phyloP scores from a whole-genome alignment of 352 stramenopile genomes.

The Blastocystis sp. region DNA sequence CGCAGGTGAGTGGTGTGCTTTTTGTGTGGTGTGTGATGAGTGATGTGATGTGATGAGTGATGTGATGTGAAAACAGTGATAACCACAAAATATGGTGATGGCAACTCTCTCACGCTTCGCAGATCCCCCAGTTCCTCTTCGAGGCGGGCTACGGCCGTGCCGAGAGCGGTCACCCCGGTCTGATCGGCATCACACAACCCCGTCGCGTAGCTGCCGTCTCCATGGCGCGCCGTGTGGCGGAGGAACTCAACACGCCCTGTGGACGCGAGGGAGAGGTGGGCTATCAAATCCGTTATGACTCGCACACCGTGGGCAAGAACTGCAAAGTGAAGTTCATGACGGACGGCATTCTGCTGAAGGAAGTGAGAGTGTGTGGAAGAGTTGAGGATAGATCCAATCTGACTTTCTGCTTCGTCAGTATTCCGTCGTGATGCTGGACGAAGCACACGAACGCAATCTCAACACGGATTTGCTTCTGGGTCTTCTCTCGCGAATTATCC shows the following conservation, averaged over 20 bases:
- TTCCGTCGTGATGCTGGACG: conserved; percentile 82
- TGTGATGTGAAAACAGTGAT: too few relatives aligned
- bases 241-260: conserved; percentile 88
- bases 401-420: conserved; percentile 73
- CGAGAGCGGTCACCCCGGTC: conserved; percentile 72
- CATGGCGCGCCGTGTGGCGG: conserved; percentile 91
- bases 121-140: conserved; percentile 95
- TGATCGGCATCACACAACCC: conserved; percentile 93
- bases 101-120: neutral
- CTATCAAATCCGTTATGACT: conserved; percentile 97
- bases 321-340: conserved; percentile 98
- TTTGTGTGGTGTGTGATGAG: neutral
- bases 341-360: conserved; percentile 95
- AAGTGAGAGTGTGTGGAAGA: conserved; percentile 75
- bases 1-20: conserved; percentile 77
- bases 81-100: neutral
- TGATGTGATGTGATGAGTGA: neutral
- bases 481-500: conserved; percentile 87
- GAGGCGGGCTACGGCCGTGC: conserved; percentile 80
- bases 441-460: conserved; percentile 92
- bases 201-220: conserved; percentile 93
- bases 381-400: conserved; percentile 67
- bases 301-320: conserved; percentile 81
- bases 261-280: conserved; percentile 79
- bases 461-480: conserved; percentile 91